Percentiles rank a stretch among this genome's conserved stretches.
Conservation (phyloP, 495 filamentous ascomycete genomes). For the Apodospora peruviana region DNA sequence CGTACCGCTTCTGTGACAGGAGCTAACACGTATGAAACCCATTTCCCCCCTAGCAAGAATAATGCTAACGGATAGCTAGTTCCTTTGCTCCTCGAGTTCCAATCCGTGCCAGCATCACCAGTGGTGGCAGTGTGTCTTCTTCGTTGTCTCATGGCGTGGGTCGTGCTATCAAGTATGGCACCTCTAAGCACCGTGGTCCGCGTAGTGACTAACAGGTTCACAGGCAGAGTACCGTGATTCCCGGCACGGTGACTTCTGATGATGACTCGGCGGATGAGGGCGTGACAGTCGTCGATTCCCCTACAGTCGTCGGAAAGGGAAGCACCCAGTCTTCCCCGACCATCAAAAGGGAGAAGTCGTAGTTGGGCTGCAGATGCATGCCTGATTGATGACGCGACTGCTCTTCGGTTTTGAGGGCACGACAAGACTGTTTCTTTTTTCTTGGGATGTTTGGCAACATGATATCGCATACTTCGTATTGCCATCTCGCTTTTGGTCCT, state of each 20-base stretch:
- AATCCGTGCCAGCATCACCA: constrained; percentile 11
- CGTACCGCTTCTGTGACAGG: constrained; percentile 15
- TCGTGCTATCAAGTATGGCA: constrained; percentile 23
- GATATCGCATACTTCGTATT: constrained; percentile 21
- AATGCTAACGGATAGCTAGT: constrained; percentile 13
- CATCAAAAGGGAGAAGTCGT: constrained; percentile 38
- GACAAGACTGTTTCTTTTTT: constrained; percentile 14
- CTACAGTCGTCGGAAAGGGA: constrained; percentile 41
- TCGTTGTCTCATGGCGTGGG: constrained; percentile 11
- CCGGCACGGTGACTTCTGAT: constrained; percentile 31
- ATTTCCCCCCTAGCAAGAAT: background rate
- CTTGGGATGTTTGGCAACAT: constrained; percentile 12
- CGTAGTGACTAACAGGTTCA: constrained; percentile 21
- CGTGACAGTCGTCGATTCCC: constrained; percentile 46
- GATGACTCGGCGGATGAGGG: constrained; percentile 40
- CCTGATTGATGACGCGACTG: constrained; percentile 1
- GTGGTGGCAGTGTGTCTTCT: constrained; percentile 10
- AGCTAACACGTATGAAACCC: constrained; percentile 16
- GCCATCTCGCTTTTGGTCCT: constrained; percentile 22
- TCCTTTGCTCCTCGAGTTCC: constrained; percentile 23
- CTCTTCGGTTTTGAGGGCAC: constrained; percentile 10
- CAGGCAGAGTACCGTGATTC: constrained; percentile 21
- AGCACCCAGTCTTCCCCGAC: constrained; percentile 47
- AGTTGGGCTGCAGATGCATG: constrained; percentile 7
- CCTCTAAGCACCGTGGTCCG: constrained; percentile 2